Base-by-base conservation (phyloP, 345 rosid genomes). In the Theobroma cacao region DNA sequence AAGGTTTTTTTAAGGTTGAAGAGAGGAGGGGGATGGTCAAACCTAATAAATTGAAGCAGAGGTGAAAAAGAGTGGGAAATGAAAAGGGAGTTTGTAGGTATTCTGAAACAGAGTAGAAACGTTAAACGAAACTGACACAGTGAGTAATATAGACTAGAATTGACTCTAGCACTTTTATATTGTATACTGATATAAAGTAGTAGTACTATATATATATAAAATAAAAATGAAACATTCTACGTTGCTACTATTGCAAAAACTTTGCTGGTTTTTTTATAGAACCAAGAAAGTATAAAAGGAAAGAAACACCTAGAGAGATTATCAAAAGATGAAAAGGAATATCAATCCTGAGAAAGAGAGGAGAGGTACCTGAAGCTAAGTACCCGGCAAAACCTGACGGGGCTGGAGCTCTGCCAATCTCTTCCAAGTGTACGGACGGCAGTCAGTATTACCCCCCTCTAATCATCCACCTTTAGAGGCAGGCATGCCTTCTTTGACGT, bases 401-500 rank as follows among this genome's bases (percentile, higher is more conserved):
- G 58, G 14, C n/a, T 30, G 24, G 62, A 58, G 70, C 53, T 28
- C 24, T 69, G 74, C 56, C 69, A 48, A 62, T 50, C 36, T 41
- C 48, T 56, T 18, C 12, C 13, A 63, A 43, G 31, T 41, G 81
- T 78, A 75, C 74, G 62, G 69, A 38, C 41, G 36, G 36, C 20
- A 8, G 58, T 6, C 58, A 5, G 58, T 7, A 52, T n/a, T n/a
- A 20, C 24, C 58, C 7, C 7, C 58, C 47, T 65, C 48, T 68
- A 75, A 34, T 67, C 72, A 69, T 41, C 61, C 40, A 82, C 17
- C 72, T 61, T 76, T 75, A 31, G 72, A 70, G 74, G 82, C 86
- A 70, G 74, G 82, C 86, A 75, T 77, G 80, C 75, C 38, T 79
- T 69, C 66, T 80, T 83, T 24, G 77, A 76, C 80, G 50, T n/a